A percentile compares a stretch with the other conserved stretches of the same genome.
Evolutionary conservation across 2,329 filamentous ascomycete genomes (phyloP).

Genomic region (Exserohilum turcica): DNA sequence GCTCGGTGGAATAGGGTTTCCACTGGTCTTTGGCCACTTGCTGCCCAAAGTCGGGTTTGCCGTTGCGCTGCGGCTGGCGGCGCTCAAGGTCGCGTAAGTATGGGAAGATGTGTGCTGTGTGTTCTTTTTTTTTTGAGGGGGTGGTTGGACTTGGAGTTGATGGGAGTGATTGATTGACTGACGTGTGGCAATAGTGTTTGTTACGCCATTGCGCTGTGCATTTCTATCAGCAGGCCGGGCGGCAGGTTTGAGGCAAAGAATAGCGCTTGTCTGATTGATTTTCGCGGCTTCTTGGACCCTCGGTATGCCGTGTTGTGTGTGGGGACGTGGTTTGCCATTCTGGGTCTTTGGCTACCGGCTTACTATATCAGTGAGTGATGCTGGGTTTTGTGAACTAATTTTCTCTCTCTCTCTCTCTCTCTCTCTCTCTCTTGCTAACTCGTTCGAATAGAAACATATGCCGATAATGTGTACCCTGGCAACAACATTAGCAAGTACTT

Average conservation of each 20-base stretch:
- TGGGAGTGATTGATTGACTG: neutral
- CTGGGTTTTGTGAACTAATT: too few relatives aligned
- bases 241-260: slow-evolving; percentile 22
- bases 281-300: slow-evolving; percentile 40
- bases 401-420: rapidly evolving
- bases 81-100: slow-evolving; percentile 54
- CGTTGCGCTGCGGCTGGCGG: slow-evolving; percentile 67
- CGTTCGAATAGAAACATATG: slow-evolving; percentile 62
- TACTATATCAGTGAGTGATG: slow-evolving; percentile 46
- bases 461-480: slow-evolving; percentile 58
- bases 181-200: slow-evolving; percentile 51
- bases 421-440: slow-evolving; percentile 40
- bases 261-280: slow-evolving; percentile 39
- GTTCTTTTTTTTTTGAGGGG: too few relatives aligned
- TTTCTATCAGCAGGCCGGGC: slow-evolving; percentile 34
- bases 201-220: slow-evolving; percentile 48
- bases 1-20: slow-evolving; percentile 59
- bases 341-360: slow-evolving; percentile 39
- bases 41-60: slow-evolving; percentile 62
- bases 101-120: too few relatives aligned
- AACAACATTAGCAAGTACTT: slow-evolving; percentile 53
- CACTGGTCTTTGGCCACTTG: slow-evolving; percentile 61
- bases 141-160: too few relatives aligned
- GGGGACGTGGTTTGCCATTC: slow-evolving; percentile 36
- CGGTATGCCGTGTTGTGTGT: slow-evolving; percentile 39